Evolutionary conservation across 257 asterid species (phyloP).

Genomic region (Solanum pinnatisectum): DNA sequence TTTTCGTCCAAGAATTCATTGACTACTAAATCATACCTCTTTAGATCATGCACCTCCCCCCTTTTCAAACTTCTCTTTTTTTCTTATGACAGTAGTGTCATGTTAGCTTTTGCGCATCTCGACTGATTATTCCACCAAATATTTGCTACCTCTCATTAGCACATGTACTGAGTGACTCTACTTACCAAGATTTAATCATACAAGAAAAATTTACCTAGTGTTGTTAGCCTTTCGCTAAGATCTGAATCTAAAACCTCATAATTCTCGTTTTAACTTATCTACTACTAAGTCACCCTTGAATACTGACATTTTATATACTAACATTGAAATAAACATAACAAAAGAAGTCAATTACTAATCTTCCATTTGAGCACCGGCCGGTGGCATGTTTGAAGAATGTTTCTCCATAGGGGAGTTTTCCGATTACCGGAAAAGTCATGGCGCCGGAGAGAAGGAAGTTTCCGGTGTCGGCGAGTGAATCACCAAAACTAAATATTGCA

Average conservation of each 20-base stretch:
- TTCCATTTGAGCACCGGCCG: conserved; percentile 59
- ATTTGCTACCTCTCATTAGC: fast-evolving
- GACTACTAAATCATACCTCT: not conserved
- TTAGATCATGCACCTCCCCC: not conserved
- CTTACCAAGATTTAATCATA: not conserved
- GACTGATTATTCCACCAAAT: not conserved
- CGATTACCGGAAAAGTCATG: conserved; percentile 55
- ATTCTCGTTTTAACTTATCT: not conserved
- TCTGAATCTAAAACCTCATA: not conserved
- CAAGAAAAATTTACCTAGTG: not conserved
- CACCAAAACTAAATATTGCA: conserved; percentile 75
- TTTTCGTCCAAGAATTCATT: not conserved
- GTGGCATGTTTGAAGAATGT: conserved; percentile 61
- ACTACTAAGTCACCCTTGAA: not conserved
- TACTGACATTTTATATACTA: not conserved
- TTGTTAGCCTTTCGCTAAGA: not conserved
- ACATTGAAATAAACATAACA: not conserved
- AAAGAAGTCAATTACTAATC: conserved; percentile 47
- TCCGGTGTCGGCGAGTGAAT: conserved; percentile 76
- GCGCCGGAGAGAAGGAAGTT: conserved; percentile 62
- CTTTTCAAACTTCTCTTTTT: not conserved
- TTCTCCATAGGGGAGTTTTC: conserved; percentile 48
- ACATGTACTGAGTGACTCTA: not conserved
- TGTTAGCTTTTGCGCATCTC: not conserved
- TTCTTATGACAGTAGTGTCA: not conserved